Evolutionary conservation across 2,329 filamentous ascomycete genomes (phyloP), one percentile per base, ranked within the genome.

Genomic region (Diaporthe ampelina): DNA sequence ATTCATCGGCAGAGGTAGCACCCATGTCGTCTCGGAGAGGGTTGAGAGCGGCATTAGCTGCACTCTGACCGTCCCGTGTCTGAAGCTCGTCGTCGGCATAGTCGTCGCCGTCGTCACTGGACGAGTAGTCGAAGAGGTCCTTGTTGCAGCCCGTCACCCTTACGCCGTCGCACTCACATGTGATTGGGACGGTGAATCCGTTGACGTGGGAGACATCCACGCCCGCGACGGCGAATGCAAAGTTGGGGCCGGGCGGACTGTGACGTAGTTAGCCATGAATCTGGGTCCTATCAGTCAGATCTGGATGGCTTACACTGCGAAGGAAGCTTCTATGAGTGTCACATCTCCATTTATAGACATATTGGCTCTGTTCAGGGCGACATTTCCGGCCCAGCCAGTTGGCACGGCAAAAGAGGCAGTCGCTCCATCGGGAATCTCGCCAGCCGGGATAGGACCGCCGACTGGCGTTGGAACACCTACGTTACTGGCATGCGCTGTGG

Each of bases 151-250:
- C 78, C n/a, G 74, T 74, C 11, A 79, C 74, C 29, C 70, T 67
- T 7, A 29, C 29, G 10, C 73, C 72, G 24, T 67, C 77, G 19
- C 70, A 74, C n/a, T 40, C 21, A 67, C 79, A 80, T 0, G 72
- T 76, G 45, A 79, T 76, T n/a, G 77, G 70, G 8, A 78, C 63
- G 3, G 75, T 74, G 76, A 76, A 78, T 9, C 77, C 79, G 43
- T 77, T 75, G 35, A 80, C 78, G 45, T 74, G 77, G 5, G 77
- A 79, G 17, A 80, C 74, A 63, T 80, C 77, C 7, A 79, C 73
- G 19, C 76, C 76, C 6, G 74, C 74, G 32, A 73, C 48, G 54
- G 72, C 61, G 24, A 61, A 70, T 8, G 24, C 43, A 43, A 50
- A 70, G 1, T 32, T 32, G 6, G 29, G 29, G 29, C 21, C 37